Percentiles rank a stretch among this genome's conserved stretches.
Evolutionary conservation across 176 grass and related monocot genomes (phyloP).

Genomic region (Triticum urartu): DNA sequence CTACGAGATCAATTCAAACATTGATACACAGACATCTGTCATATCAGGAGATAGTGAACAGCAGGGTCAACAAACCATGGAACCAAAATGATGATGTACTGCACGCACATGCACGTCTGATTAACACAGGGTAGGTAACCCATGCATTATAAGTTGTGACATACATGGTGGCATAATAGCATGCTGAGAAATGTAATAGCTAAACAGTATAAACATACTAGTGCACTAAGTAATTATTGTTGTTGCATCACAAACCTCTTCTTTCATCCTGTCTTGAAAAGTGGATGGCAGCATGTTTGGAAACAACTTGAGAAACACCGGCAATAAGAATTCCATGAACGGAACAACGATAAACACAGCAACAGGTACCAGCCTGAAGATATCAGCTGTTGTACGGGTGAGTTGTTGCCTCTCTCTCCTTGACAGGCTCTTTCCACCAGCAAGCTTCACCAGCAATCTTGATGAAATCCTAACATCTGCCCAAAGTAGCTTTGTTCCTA

Average conservation of each 20-base stretch:
- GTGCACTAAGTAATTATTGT: background rate
- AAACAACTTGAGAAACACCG: slow-evolving; percentile 82
- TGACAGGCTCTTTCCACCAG: slow-evolving; percentile 69
- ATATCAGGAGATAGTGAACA: background rate
- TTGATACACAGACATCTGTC: background rate
- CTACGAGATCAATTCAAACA: slow-evolving; percentile 28
- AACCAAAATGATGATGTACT: background rate
- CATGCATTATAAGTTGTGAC: background rate
- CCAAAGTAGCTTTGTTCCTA: slow-evolving; percentile 81
- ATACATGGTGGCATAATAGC: slow-evolving; percentile 2
- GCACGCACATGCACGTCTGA: background rate
- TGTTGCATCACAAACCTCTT: slow-evolving; percentile 45
- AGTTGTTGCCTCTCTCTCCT: slow-evolving; percentile 80
- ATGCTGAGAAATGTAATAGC: background rate
- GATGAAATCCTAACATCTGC: slow-evolving; percentile 75
- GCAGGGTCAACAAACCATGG: background rate
- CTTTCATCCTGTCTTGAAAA: slow-evolving; percentile 91
- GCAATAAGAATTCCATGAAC: slow-evolving; percentile 93
- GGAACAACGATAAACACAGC: slow-evolving; percentile 92
- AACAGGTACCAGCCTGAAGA: slow-evolving; percentile 85
- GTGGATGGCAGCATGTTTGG: slow-evolving; percentile 95
- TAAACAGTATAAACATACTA: slow-evolving; percentile 18
- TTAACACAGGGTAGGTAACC: background rate
- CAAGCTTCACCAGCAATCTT: slow-evolving; percentile 75
- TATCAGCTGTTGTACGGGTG: slow-evolving; percentile 76